These are phyloP conservation scores for Mediolabrus comicus DNA, from an alignment of 108 stramenopile genomes.

Conservation along the genomic window DNA sequence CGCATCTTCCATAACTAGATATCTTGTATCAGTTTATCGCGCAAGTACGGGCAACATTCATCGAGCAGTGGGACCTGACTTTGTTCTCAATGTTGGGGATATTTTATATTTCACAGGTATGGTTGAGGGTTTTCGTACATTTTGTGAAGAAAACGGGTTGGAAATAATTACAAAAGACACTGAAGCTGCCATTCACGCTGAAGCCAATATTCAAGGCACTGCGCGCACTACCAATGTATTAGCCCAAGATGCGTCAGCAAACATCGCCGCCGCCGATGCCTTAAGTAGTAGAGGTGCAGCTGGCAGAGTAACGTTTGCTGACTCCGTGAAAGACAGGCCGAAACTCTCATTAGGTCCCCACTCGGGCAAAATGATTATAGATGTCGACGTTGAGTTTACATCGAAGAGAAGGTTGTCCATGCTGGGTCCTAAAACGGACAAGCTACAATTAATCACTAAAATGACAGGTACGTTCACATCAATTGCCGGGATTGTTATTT, in stretches of 20 bases:
- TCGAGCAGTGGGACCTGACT: slow-evolving; percentile 86
- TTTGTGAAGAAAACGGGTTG: slow-evolving; percentile 83
- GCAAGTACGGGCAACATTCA: slow-evolving; percentile 79
- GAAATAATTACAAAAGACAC: slow-evolving; percentile 81
- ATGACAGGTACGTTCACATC: slow-evolving; percentile 55
- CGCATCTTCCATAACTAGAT: slow-evolving; percentile 31
- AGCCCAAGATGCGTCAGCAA: background rate
- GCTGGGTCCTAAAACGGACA: slow-evolving; percentile 38
- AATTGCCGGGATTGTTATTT: background rate
- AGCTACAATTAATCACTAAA: slow-evolving; percentile 58
- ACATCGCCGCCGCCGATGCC: too few species aligned
- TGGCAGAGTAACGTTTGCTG: slow-evolving; percentile 19
- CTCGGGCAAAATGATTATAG: background rate
- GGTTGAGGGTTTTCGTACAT: slow-evolving; percentile 77
- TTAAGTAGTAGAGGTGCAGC: too few species aligned
- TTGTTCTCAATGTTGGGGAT: slow-evolving; percentile 83
- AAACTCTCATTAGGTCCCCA: background rate
- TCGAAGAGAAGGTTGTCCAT: background rate
- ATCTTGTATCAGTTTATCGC: slow-evolving; percentile 81
- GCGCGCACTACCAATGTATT: background rate
- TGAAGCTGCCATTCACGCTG: slow-evolving; percentile 23
- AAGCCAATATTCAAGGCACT: too few species aligned
- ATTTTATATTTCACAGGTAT: slow-evolving; percentile 85
- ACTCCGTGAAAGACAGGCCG: background rate
- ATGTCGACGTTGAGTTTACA: background rate